These are phyloP conservation scores for Vinca major DNA, from an alignment of 305 asterid species.

Conservation along the genomic window DNA sequence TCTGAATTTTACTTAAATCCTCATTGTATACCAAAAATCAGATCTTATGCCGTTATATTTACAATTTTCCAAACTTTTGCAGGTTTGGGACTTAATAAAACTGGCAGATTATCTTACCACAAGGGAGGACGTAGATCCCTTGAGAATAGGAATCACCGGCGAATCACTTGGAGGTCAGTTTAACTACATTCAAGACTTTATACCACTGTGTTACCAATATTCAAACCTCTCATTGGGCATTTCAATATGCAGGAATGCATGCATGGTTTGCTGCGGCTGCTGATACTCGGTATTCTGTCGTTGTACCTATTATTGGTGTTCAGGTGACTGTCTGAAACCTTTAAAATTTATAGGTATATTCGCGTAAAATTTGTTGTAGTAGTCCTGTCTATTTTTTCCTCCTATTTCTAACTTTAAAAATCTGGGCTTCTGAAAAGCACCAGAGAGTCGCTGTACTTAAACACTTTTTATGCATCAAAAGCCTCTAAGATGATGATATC, in stretches of 20 bases:
- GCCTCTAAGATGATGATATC: not conserved
- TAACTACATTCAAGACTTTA: constrained; percentile 11
- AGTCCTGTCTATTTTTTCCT: not conserved
- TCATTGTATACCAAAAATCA: not conserved
- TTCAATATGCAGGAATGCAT: constrained; percentile 68
- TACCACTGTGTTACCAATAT: constrained; percentile 13
- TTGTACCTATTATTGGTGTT: constrained; percentile 79
- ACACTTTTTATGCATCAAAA: not conserved
- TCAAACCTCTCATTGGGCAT: constrained; percentile 13
- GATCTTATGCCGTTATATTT: not conserved
- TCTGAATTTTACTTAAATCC: not conserved
- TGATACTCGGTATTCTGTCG: constrained; percentile 77
- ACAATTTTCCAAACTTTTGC: constrained; percentile 12
- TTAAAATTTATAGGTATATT: not conserved
- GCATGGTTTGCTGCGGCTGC: constrained; percentile 93
- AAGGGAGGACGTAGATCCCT: constrained; percentile 74
- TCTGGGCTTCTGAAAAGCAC: not conserved
- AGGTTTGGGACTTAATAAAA: constrained; percentile 91
- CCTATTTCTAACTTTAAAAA: not conserved
- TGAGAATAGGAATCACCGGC: constrained; percentile 78
- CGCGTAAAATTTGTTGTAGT: no score
- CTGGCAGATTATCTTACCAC: constrained; percentile 75
- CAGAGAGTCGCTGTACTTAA: not conserved
- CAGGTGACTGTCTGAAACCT: constrained; percentile 42
- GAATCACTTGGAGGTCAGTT: constrained; percentile 96